phyloP scores from a whole-genome alignment of 2,329 filamentous ascomycete genomes.

The Pyrenophora graminea region DNA sequence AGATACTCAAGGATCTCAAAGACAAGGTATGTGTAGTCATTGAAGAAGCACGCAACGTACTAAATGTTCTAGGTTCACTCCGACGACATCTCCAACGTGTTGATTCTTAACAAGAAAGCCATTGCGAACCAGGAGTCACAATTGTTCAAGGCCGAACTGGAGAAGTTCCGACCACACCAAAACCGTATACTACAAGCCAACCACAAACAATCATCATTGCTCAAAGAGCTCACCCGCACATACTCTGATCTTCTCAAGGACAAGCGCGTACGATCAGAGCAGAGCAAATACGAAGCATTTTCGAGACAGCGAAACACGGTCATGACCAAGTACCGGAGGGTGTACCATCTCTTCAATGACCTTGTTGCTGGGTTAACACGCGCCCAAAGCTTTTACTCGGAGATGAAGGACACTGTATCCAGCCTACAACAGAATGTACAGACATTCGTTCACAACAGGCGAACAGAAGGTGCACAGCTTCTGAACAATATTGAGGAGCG shows the following conservation, averaged over 20 bases:
- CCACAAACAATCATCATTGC: slow-evolving; percentile 89
- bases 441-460: slow-evolving; percentile 91
- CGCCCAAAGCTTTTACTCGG: slow-evolving; percentile 89
- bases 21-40: slow-evolving; percentile 72
- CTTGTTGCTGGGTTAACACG: slow-evolving; percentile 82
- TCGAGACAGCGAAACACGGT: slow-evolving; percentile 81
- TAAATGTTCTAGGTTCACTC: slow-evolving; percentile 71
- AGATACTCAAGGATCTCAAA: slow-evolving; percentile 94
- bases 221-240: slow-evolving; percentile 89
- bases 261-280: slow-evolving; percentile 88
- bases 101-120: slow-evolving; percentile 97
- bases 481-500: slow-evolving; percentile 85
- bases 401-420: slow-evolving; percentile 94
- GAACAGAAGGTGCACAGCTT: slow-evolving; percentile 87
- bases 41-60: neutral
- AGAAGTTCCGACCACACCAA: slow-evolving; percentile 94
- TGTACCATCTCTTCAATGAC: slow-evolving; percentile 91
- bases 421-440: slow-evolving; percentile 95
- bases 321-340: slow-evolving; percentile 83
- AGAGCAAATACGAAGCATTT: slow-evolving; percentile 90
- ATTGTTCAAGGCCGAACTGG: slow-evolving; percentile 93
- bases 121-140: slow-evolving; percentile 90
- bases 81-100: slow-evolving; percentile 95
- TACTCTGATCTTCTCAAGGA: slow-evolving; percentile 91
- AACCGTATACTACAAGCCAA: slow-evolving; percentile 89